Evolutionary conservation across 2,329 filamentous ascomycete genomes (phyloP), one percentile per base, ranked within the genome.

Genomic region (Calonectria multiphialidica): DNA sequence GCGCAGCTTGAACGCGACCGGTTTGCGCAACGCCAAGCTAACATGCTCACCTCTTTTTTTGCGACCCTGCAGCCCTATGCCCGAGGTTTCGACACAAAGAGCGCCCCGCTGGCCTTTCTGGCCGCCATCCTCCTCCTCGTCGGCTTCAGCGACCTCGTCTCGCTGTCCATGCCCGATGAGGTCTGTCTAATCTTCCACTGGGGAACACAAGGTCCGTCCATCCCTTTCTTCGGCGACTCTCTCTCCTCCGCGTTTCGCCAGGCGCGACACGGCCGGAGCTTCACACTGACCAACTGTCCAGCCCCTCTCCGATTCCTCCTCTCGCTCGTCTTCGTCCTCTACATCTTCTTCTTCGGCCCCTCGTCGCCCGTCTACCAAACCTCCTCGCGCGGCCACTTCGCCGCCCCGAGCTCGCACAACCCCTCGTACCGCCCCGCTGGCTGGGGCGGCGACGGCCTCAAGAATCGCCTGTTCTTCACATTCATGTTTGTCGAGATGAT

Each of bases 401-500:
- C 72, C 25, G 73, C 75, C 25, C 81, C 80, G 50, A 81, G 80
- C 72, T 79, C 77, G 15, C 74, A 80, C 64, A 85, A 83, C 69
- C 81, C 83, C 16, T 71, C 79, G 33, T 85, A 86, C 74, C 72
- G 81, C 64, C 82, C 84, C 40, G 80, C 82, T 61, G 79, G 82
- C 80, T 89, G 83, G 88, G 91, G 84, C 74, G 87, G 91, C 62
- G 93, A 95, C 74, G 89, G 90, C 28, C 83, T 98, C 78, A 95
- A 96, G 86, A 98, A 97, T 81, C 90, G 95, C 63, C 86, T 98
- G 47, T 91, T 98, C 47, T 97, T 98, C 81, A 92, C 93, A 0
- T 97, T 95, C 84, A 92, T 91, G 10, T 97, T 98, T 79, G 81
- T 98, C 80, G 96, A 98, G 86, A 90, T 95, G 82, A 87, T 95